These are phyloP conservation scores for Cryphonectria carpinicola DNA, from an alignment of 2,329 filamentous ascomycete genomes.

Conservation along the genomic window DNA sequence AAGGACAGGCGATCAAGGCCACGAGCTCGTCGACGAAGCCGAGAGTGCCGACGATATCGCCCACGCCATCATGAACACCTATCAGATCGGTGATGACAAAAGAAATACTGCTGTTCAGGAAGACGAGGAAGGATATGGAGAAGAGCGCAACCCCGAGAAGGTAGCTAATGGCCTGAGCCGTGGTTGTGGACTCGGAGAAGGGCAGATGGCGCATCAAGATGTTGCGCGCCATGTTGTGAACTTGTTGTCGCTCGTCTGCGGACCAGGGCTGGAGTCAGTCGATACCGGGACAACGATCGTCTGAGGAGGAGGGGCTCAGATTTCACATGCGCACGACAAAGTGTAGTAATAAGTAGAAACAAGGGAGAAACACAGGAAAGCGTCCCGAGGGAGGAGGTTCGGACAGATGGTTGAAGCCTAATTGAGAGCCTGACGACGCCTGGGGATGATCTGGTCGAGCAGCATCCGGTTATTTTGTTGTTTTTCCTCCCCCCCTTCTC, in stretches of 20 bases:
- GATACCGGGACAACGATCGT: background rate
- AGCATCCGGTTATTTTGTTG: background rate
- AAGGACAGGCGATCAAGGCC: constrained; percentile 77
- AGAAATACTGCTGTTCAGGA: constrained; percentile 81
- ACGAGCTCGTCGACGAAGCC: constrained; percentile 85
- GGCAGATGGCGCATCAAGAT: constrained; percentile 53
- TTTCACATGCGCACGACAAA: constrained; percentile 25
- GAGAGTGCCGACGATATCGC: constrained; percentile 80
- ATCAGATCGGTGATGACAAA: constrained; percentile 86
- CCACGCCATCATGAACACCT: constrained; percentile 72
- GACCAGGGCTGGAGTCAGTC: constrained; percentile 10
- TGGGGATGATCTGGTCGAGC: background rate
- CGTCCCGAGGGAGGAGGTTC: background rate
- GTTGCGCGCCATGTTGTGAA: constrained; percentile 27
- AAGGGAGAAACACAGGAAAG: constrained; percentile 4
- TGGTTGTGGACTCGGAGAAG: constrained; percentile 63
- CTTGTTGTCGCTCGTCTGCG: constrained; percentile 3
- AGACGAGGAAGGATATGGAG: constrained; percentile 87
- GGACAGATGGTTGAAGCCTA: constrained; percentile 5
- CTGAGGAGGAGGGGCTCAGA: constrained; percentile 8
- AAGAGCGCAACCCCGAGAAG: constrained; percentile 82
- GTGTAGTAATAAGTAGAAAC: constrained; percentile 7
- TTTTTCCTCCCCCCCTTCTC: background rate
- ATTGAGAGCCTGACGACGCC: background rate
- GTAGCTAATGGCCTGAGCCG: constrained; percentile 71